Base-by-base conservation (phyloP, 2,329 filamentous ascomycete genomes). In the Aureobasidium leucospermi region DNA sequence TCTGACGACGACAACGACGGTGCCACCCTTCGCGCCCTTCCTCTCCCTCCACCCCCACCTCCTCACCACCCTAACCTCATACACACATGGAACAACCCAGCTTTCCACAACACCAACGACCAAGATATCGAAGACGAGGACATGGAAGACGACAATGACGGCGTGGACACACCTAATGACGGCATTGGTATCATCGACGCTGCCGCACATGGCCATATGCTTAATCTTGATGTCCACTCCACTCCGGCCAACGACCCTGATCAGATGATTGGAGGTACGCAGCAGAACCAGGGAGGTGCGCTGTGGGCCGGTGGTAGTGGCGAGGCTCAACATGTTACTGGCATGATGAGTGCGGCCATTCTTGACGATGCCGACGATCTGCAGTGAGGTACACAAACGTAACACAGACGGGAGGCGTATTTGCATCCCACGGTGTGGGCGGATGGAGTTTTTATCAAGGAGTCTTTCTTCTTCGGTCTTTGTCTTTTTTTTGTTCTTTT, bases 311-410 rank as follows among this genome's bases (percentile, higher is more conserved):
- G 55, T n/a, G 63, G 64, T 11, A 41, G 29, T n/a, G 48, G 49
- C 6, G 59, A 56, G n/a, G 68, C 68, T 16, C 69, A 71, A 61
- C 68, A 72, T 53, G 69, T 73, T 41, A 70, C 69, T 15, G 70
- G 69, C 43, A 72, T 73, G 71, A 70, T 73, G 67, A 67, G 68
- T 10, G 69, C 70, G 2, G 65, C 69, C 4, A 72, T 69, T 6
- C 71, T 78, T 49, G 70, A 71, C 41, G 71, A 72, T 48, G 65
- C 68, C 19, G 75, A 78, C 31, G 70, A 67, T 2, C 23, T 23
- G 6, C 43, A 31, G 28, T 58, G 55, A 41, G 15, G 15, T 4
- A 23, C 23, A 23, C 23, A 23, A 23, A 23, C 23, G 23, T 23
- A 23, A 23, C 23, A 23, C 23, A 23, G 23, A 23, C 23, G 23